Evolutionary conservation across 257 asterid genomes (phyloP).

Genomic region (Solanum gandarillasii): DNA sequence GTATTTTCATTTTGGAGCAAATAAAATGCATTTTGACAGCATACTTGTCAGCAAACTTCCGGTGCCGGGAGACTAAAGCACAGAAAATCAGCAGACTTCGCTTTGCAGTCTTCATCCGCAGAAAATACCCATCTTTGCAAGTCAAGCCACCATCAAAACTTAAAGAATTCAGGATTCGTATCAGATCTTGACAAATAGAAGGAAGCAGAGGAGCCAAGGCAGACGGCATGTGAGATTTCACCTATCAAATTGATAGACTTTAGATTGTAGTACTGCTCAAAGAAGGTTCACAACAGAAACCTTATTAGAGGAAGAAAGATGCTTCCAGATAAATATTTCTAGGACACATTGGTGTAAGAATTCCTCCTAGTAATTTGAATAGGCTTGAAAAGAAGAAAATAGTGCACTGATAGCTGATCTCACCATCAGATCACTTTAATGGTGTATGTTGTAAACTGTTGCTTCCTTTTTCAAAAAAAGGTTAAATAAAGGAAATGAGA

Average conservation of each 20-base stretch:
- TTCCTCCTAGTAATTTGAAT: background rate
- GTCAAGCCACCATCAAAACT: slow-evolving; percentile 15
- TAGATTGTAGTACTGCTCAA: background rate
- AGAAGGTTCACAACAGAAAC: background rate
- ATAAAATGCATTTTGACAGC: background rate
- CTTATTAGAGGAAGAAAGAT: background rate
- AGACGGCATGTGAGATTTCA: slow-evolving; percentile 37
- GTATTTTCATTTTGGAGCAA: background rate
- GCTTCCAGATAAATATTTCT: background rate
- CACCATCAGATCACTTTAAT: background rate
- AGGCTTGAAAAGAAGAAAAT: background rate
- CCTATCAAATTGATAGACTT: slow-evolving; percentile 11
- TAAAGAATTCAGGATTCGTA: slow-evolving; percentile 20
- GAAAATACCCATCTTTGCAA: slow-evolving; percentile 2
- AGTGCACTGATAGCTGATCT: background rate
- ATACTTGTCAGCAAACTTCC: slow-evolving; percentile 33
- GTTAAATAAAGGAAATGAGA: background rate
- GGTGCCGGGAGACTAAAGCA: slow-evolving; percentile 25
- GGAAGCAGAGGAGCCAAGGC: slow-evolving; percentile 30
- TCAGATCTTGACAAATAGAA: slow-evolving; percentile 25
- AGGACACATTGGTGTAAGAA: background rate
- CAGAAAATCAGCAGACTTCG: slow-evolving; percentile 33
- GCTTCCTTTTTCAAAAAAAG: background rate
- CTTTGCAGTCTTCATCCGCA: slow-evolving; percentile 27
- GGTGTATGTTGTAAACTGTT: background rate